Base-by-base conservation (phyloP, 257 asterid species). In the Asclepias syriaca region DNA sequence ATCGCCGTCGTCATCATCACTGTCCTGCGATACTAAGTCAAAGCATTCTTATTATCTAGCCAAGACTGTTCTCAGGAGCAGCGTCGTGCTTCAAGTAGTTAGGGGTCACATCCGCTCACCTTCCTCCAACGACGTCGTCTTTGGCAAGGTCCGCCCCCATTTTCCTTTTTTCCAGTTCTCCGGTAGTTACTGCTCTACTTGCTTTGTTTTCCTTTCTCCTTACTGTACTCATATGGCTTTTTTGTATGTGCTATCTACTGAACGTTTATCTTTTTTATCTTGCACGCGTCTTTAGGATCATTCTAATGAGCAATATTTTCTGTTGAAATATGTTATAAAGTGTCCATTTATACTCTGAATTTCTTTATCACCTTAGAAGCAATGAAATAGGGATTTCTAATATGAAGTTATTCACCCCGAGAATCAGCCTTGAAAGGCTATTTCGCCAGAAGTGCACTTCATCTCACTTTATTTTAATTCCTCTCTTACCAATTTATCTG, bases 21-120 rank as follows among this genome's bases (percentile, higher is more conserved):
- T 56, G 12, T 46, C 70, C 90, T 24, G 68, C 12, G 60, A 21
- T 72, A 68, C 69, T 64, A 85, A 82, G 74, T 76, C 77, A 11
- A 73, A 57, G 66, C 85, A 84, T 24, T 79, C 89, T 29, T 87
- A 60, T 80, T 94, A 88, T 81, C 81, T 90, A 68, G 96, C 98
- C 59, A 94, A 94, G 81, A 89, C 97, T 50, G 90, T 94, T 69
- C 92, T 88, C 75, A 81, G 85, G 74, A 91, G 98, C 70, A 90
- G 97, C 87, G 95, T 85, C 48, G 85, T 91, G 76, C 90, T 88
- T 55, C 99, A 94, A 80, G 86, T 92, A 45, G 90, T 88, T 46
- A 78, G 84, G 51, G 98, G 96, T 32, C 97, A 85, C 84, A 85
- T 95, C 84, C 99, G 98, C 81, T 86, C 89, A 48, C 69, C 87